Conservation (phyloP, 768 basidiomycete species). For the Kwoniella heveanensis region DNA sequence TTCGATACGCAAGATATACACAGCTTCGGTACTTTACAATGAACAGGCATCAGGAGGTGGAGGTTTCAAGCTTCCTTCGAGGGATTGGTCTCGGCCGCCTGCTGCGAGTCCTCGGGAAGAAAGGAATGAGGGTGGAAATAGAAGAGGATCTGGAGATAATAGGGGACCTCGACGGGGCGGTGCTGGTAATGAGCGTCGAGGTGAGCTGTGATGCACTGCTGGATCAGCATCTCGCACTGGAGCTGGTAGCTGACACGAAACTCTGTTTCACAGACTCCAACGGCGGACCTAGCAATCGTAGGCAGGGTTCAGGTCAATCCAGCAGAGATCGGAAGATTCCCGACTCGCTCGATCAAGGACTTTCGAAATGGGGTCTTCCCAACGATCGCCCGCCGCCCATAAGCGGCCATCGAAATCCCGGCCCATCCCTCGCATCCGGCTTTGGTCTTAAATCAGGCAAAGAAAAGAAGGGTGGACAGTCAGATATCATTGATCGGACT, state of each 20-base stretch:
- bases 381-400: constrained; percentile 2
- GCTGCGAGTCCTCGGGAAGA: neutral
- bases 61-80: constrained; percentile 20
- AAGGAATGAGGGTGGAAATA: neutral
- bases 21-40: constrained; percentile 1
- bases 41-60: constrained; percentile 1
- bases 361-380: constrained; percentile 19
- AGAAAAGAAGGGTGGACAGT: neutral
- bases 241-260: neutral
- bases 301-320: neutral
- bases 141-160: neutral
- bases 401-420: neutral
- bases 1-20: neutral
- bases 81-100: constrained; percentile 21
- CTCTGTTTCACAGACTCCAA: neutral
- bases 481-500: constrained; percentile 17
- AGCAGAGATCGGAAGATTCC: neutral
- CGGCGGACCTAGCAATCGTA: constrained; percentile 17
- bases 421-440: constrained; percentile 6
- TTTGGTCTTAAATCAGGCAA: constrained; percentile 22
- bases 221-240: no score
- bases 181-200: neutral
- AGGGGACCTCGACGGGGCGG: constrained; percentile 6
- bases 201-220: no score
- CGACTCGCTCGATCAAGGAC: constrained; percentile 4